Conservation (phyloP, 208 protist genomes). For the Vickermania ingenoplastis region DNA sequence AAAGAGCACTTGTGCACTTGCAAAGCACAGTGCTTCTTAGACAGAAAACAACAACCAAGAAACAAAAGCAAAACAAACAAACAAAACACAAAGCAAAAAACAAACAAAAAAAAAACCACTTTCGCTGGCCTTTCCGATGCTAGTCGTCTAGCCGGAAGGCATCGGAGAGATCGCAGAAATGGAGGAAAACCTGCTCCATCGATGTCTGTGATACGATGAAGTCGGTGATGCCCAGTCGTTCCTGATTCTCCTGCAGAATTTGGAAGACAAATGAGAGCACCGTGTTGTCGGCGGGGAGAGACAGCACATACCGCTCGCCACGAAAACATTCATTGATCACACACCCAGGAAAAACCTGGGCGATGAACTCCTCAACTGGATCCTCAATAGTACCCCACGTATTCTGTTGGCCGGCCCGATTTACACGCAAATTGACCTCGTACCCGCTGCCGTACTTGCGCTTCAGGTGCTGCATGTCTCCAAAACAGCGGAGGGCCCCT, state of each 20-base stretch:
- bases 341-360: neutral
- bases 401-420: too few species aligned
- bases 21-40: too few species aligned
- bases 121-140: too few species aligned
- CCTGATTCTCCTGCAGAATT: slow-evolving; percentile 22
- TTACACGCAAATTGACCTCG: slow-evolving; percentile 45
- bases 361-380: neutral
- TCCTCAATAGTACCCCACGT: too few species aligned
- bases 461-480: slow-evolving; percentile 76
- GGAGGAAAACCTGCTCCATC: slow-evolving; percentile 76
- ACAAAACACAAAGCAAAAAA: too few species aligned
- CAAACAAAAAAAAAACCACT: too few species aligned
- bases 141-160: too few species aligned
- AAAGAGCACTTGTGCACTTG: too few species aligned
- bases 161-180: slow-evolving; percentile 25
- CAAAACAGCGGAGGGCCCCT: slow-evolving; percentile 82
- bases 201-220: slow-evolving; percentile 65
- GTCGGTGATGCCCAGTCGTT: slow-evolving; percentile 32
- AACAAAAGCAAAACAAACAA: too few species aligned
- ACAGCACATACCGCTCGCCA: too few species aligned
- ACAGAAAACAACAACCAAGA: too few species aligned
- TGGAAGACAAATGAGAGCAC: slow-evolving; percentile 37
- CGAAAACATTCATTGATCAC: neutral
- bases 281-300: too few species aligned
- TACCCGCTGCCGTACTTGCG: slow-evolving; percentile 64